phyloP scores from a whole-genome alignment of 1,284 basidiomycete species.

The Pholiota adiposa region DNA sequence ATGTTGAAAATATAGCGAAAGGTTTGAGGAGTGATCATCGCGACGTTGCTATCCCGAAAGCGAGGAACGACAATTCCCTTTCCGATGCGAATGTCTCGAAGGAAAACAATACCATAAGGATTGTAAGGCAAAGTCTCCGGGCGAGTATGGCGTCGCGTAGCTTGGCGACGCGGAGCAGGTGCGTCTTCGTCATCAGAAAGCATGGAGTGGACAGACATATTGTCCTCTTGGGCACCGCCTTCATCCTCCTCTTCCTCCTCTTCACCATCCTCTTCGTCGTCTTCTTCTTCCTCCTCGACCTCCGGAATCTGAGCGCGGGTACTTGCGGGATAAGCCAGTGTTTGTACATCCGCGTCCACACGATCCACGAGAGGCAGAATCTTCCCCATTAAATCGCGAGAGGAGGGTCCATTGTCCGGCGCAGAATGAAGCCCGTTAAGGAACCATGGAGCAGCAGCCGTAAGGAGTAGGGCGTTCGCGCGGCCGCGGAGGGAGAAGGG shows the following conservation, averaged over 20 bases:
- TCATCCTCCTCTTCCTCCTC: not conserved
- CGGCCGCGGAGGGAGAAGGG: not conserved
- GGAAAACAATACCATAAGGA: conserved; percentile 6
- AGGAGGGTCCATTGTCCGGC: conserved; percentile 18
- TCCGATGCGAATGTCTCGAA: not conserved
- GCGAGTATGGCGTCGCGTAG: not conserved
- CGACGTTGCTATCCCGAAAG: not conserved
- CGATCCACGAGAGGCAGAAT: conserved; percentile 20
- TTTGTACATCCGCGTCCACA: not conserved
- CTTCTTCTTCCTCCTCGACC: no score
- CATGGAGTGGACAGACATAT: not conserved
- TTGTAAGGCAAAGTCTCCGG: not conserved
- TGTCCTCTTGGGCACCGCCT: not conserved
- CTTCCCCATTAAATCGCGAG: conserved; percentile 19
- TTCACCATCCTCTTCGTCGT: not conserved
- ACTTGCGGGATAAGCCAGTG: not conserved
- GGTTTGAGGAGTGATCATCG: not conserved
- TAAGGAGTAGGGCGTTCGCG: conserved; percentile 16
- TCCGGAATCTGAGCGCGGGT: not conserved
- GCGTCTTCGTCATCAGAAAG: not conserved
- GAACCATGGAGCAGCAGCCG: conserved; percentile 20
- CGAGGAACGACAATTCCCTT: not conserved
- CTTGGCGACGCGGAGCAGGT: not conserved
- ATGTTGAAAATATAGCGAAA: conserved; percentile 1
- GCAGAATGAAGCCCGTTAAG: conserved; percentile 24